Evolutionary conservation across 495 filamentous ascomycete species (phyloP), one percentile per base, ranked within the genome.

Genomic region (Talaromyces ruber): DNA sequence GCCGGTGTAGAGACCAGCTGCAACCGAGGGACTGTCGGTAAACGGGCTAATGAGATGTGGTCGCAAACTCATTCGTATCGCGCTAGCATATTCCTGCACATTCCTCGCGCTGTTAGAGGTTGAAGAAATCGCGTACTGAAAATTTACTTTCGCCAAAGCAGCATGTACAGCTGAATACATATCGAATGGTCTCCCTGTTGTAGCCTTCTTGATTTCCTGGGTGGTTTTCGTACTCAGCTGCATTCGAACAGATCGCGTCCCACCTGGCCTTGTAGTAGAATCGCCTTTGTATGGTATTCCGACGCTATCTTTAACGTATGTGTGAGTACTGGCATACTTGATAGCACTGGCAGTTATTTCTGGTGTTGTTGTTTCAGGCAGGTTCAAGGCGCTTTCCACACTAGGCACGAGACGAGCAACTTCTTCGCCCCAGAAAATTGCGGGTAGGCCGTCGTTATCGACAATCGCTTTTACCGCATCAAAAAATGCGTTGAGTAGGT

Each of bases 401-500:
- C 60, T 64, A 0, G 70, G 69, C 3, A 63, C 65, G 24, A 74
- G 66, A 47, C 69, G 66, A 24, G 52, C 14, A 12, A 57, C n/a
- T 59, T 75, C 72, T 2, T 65, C 54, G 7, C 72, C 71, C 72
- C 71, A 75, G 26, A 64, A 58, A n/a, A 71, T 24, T 7, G 45
- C 30, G 0, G 32, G 56, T 12, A 43, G 24, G 9, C 56, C 56
- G 18, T 39, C 12, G 24, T 58, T 32, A 21, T 47, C 28, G 1
- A 43, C 22, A 6, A 68, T 6, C 2, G 7, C 32, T 29, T 59
- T 59, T 16, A 59, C 34, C 11, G 65, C 65, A 3, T 56, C 37
- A 22, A 66, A 66, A 43, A 62, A 62, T 9, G 65, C 59, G 16
- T 68, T 58, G 0, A 59, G 32, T 6, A 73, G 70, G 2, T 66